Evolutionary conservation across 169 alveolate species (phyloP).

Genomic region (Plasmodium cynomolgi): DNA sequence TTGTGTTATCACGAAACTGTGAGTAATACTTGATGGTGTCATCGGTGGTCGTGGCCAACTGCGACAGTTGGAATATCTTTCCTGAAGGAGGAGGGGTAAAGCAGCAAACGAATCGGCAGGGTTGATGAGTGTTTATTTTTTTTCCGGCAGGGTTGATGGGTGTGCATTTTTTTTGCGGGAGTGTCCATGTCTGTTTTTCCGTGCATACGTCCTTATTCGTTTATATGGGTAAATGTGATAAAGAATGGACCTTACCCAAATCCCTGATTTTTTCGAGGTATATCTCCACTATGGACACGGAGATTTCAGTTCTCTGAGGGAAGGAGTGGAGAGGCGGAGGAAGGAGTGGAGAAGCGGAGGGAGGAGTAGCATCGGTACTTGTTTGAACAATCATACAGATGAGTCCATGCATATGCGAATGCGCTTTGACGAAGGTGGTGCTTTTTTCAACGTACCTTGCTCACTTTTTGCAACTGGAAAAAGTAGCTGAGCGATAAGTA

Average conservation of each 20-base stretch:
- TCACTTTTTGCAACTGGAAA: conserved; percentile 33
- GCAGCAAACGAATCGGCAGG: not conserved
- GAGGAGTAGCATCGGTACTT: not conserved
- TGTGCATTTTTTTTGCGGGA: not conserved
- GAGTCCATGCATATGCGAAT: not conserved
- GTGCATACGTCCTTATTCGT: not conserved
- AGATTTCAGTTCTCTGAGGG: conserved; percentile 44
- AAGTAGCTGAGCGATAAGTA: conserved; percentile 29
- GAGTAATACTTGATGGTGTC: conserved; percentile 46
- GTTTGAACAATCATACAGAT: not conserved
- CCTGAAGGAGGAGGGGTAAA: not conserved
- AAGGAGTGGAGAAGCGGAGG: not conserved
- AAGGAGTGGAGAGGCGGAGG: not conserved
- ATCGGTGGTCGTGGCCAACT: conserved; percentile 42
- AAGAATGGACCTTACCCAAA: conserved; percentile 11
- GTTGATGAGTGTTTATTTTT: not conserved
- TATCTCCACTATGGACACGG: conserved; percentile 47
- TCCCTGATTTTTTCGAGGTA: conserved; percentile 69
- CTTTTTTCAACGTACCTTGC: conserved; percentile 8
- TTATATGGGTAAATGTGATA: not conserved
- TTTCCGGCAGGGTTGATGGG: not conserved
- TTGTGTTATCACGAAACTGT: conserved; percentile 42
- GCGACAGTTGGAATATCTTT: conserved; percentile 54
- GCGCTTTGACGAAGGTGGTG: not conserved
- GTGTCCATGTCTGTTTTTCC: not conserved